Evolutionary conservation across 768 basidiomycete species (phyloP).

Genomic region (Cubamyces lactineus): DNA sequence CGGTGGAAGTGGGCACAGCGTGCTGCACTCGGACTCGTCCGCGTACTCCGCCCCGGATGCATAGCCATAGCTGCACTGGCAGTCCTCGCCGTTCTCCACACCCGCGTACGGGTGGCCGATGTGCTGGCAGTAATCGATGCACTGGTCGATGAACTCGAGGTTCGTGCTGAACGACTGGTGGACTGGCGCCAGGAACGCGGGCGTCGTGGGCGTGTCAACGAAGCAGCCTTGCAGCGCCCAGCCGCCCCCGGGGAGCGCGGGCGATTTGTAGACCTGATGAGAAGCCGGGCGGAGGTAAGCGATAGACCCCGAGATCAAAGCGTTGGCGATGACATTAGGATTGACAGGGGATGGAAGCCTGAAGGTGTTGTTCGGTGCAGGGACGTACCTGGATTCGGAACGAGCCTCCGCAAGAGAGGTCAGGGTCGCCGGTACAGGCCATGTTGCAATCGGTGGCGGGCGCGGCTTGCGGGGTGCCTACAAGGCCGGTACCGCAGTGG

Average conservation of each 20-base stretch:
- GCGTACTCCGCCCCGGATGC: conserved; percentile 1
- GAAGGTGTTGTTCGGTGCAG: not conserved
- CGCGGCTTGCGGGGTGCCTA: conserved; percentile 9
- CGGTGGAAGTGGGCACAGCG: conserved; percentile 21
- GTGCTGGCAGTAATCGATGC: conserved; percentile 17
- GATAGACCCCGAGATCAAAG: not conserved
- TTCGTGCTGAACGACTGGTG: conserved; percentile 14
- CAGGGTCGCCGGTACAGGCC: conserved; percentile 23
- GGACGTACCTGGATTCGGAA: conserved; percentile 28
- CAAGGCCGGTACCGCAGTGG: conserved; percentile 30
- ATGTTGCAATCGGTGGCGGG: conserved; percentile 29
- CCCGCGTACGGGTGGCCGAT: conserved; percentile 18
- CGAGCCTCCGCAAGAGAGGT: conserved; percentile 26
- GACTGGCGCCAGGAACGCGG: conserved; percentile 13
- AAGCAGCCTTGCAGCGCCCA: conserved; percentile 18
- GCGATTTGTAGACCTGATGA: conserved; percentile 21
- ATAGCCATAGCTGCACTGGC: conserved; percentile 23
- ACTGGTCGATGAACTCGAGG: conserved; percentile 20
- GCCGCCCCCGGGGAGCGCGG: conserved; percentile 20
- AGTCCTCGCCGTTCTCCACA: conserved; percentile 20
- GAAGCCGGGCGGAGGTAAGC: not conserved
- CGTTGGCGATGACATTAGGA: too few species aligned
- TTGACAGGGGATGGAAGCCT: too few species aligned
- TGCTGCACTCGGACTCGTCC: conserved; percentile 15
- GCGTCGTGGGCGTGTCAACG: conserved; percentile 19